Conservation (phyloP, 768 basidiomycete genomes). For the Phlebiopsis flavidoalba region DNA sequence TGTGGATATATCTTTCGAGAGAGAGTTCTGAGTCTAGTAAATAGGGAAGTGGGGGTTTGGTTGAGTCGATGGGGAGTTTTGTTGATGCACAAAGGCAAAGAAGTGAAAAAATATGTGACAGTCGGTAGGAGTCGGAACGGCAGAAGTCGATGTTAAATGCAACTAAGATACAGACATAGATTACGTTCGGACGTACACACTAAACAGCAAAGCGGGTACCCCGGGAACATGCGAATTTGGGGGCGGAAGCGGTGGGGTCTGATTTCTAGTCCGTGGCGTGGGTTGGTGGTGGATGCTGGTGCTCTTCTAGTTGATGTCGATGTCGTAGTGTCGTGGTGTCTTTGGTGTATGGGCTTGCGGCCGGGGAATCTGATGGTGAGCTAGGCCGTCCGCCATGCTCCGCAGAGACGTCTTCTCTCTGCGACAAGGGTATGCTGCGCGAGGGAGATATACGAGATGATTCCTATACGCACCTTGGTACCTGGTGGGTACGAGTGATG, state of each 20-base stretch:
- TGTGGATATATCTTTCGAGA: neutral
- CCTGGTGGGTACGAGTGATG: conserved; percentile 48
- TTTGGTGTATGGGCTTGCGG: conserved; percentile 41
- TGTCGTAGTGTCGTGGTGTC: conserved; percentile 46
- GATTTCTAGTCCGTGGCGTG: neutral
- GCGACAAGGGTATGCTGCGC: conserved; percentile 17
- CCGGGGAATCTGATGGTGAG: conserved; percentile 50
- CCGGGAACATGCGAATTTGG: neutral
- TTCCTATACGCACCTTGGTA: conserved; percentile 49
- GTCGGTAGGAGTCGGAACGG: neutral
- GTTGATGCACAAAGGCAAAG: neutral
- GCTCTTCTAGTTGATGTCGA: conserved; percentile 33
- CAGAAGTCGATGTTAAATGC: neutral
- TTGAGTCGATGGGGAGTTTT: neutral
- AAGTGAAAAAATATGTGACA: neutral
- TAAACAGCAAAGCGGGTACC: neutral
- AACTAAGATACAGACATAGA: neutral
- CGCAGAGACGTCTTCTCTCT: conserved; percentile 52
- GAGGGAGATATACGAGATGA: conserved; percentile 14
- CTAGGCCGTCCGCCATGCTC: conserved; percentile 57
- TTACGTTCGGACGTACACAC: neutral
- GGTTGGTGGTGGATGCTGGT: neutral
- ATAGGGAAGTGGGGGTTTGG: neutral
- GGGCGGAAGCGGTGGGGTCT: neutral
- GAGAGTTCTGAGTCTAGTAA: neutral